Conservation (phyloP, 768 basidiomycete species). For the Pisolithus orientalis region DNA sequence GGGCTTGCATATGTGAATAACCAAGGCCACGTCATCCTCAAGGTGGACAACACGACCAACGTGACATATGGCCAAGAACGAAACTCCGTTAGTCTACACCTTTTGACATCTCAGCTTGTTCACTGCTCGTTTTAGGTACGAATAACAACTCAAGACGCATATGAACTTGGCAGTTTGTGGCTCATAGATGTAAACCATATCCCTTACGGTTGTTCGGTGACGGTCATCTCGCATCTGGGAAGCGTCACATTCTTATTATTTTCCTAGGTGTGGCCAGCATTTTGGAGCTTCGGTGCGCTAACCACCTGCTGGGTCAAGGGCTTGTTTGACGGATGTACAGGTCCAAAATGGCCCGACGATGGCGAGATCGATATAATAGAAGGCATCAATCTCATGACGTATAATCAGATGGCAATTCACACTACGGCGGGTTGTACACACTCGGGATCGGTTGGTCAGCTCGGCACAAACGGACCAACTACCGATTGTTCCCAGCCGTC, state of each 20-base stretch:
- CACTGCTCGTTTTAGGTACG: slow-evolving; percentile 30
- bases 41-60: slow-evolving; percentile 64
- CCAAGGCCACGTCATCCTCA: slow-evolving; percentile 61
- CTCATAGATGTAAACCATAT: slow-evolving; percentile 41
- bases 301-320: not conserved
- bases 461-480: slow-evolving; percentile 21
- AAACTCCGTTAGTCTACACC: slow-evolving; percentile 41
- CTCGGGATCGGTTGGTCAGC: slow-evolving; percentile 21
- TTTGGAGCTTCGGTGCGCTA: slow-evolving; percentile 25
- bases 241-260: not conserved
- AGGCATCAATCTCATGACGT: slow-evolving; percentile 43
- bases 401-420: slow-evolving; percentile 57
- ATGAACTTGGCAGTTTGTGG: slow-evolving; percentile 40
- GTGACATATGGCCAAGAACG: slow-evolving; percentile 47
- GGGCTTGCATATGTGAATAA: slow-evolving; percentile 54
- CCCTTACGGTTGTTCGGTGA: slow-evolving; percentile 54
- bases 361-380: slow-evolving; percentile 62
- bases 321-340: slow-evolving; percentile 6
- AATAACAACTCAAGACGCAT: slow-evolving; percentile 37
- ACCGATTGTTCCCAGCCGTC: slow-evolving; percentile 18
- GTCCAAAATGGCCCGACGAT: slow-evolving; percentile 34
- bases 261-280: slow-evolving; percentile 25
- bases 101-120: slow-evolving; percentile 7
- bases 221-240: slow-evolving; percentile 13
- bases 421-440: slow-evolving; percentile 36